Conservation (phyloP, 192 early-diverging fungal species). For the Coemansia sp. region DNA sequence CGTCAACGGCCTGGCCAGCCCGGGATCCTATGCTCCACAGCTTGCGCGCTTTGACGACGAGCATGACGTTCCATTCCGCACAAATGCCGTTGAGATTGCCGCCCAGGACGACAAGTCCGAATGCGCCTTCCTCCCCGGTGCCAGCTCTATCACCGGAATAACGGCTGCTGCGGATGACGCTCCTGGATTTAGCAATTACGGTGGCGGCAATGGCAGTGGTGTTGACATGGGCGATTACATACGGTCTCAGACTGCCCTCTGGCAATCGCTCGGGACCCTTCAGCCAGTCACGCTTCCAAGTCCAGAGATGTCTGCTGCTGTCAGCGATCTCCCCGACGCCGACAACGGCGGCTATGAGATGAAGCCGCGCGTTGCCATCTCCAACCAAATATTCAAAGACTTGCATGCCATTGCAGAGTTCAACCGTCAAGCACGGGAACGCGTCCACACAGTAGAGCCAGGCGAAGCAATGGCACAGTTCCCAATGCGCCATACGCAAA, state of each 20-base stretch:
- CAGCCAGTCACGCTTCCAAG: constrained; percentile 21
- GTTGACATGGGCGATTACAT: not conserved
- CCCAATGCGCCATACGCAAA: constrained; percentile 65
- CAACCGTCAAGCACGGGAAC: constrained; percentile 30
- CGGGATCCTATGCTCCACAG: not conserved
- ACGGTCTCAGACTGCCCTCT: constrained; percentile 32
- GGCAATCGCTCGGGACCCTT: constrained; percentile 29
- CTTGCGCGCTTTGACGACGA: constrained; percentile 33
- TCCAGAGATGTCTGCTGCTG: not conserved
- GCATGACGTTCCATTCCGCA: constrained; percentile 38
- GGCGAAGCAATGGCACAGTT: constrained; percentile 26
- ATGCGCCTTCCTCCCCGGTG: constrained; percentile 41
- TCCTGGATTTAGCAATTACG: not conserved
- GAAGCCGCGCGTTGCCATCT: constrained; percentile 8
- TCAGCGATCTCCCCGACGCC: constrained; percentile 1
- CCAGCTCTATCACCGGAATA: not conserved
- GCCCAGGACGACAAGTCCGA: constrained; percentile 51
- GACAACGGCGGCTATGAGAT: not conserved
- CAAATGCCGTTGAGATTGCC: constrained; percentile 50
- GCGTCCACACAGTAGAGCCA: constrained; percentile 28
- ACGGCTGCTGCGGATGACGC: not conserved
- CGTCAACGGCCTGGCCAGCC: not conserved
- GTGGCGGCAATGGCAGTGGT: constrained; percentile 11
- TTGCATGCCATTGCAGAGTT: constrained; percentile 34
- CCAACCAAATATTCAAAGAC: constrained; percentile 26